Base-by-base conservation (phyloP, 2,329 filamentous ascomycete species). In the Epichloe hybrida region DNA sequence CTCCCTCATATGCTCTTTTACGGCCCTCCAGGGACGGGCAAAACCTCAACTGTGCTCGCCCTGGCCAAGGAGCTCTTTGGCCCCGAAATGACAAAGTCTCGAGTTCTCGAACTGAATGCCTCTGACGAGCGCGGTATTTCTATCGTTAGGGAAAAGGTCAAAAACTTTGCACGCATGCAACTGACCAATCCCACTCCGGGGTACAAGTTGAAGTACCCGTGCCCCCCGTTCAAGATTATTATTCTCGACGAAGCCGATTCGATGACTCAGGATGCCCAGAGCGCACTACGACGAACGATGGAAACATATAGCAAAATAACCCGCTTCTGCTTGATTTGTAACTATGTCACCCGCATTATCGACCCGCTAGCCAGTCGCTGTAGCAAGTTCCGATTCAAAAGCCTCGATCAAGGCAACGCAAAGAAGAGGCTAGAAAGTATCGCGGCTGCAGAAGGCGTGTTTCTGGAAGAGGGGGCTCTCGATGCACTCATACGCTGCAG, bases 1-100 rank as follows among this genome's bases (percentile, higher is more conserved):
- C 84, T 98, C 39, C 93, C 93, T 3, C 94, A 99, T 69, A 96
- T 98, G 88, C 86, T 99, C 61, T 97, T 97, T 76, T 98, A 98
- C 65, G 93, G 93, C 4, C 93, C 94, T 0, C 94, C 93, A 0
- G 93, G 93, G 41, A 98, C 93, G 0, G 93, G 93, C 59, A 99
- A 99, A 73, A 99, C 93, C 1, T 95, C 88, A 2, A 98, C 94
- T 0, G 89, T 99, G 60, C 86, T 99, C 56, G 94, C 94, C 2
- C 83, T 98, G 34, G 90, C 93, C 50, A 96, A 96, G 70, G 90
- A 97, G 64, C 85, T 99, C 54, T 98, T 95, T 70, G 94, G 93
- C 1, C 93, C 93, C 41, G 88, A 95, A 58, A 82, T 98, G 61
- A 86, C 95, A 62, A 90, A 88, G 62, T 81, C 88, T 13, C 86